Base-by-base conservation (phyloP, 371 early-diverging fungal species). In the Lichtheimia corymbifera region DNA sequence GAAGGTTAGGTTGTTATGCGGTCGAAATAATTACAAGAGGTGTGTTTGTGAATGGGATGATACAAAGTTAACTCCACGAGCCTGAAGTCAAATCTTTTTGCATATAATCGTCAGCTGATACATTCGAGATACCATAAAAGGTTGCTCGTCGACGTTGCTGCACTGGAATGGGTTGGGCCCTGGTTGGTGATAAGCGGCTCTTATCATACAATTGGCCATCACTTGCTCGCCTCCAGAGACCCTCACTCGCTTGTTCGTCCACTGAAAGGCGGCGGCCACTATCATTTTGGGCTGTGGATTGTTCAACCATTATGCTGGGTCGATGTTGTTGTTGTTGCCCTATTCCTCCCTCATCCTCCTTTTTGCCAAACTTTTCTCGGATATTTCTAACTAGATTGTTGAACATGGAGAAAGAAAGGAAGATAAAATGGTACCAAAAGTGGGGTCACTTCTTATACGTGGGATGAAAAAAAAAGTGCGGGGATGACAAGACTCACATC, bases 41-140 rank as follows among this genome's bases (percentile, higher is more conserved):
- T 47, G 47, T 47, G 47, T 47, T n/a, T 1, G 22, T 47, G 47
- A 18, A 15, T 47, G 47, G 35, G 11, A 15, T 47, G 47, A 5
- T 47, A 47, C 47, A 47, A 47, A 47, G 17, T 72, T 52, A 72
- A 17, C 42, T 63, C 61, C 63, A 64, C 15, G 71, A 68, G 45
- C 53, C 55, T 22, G 71, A 68, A 13, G 73, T 64, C 6, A 76
- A 56, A 40, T 76, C 76, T 40, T 68, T 67, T 59, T 72, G 73
- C 2, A 76, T 67, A 47, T 68, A 76, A 53, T 76, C 76, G 47
- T 76, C 76, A 41, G 71, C 60, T 17, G 61, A 63, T 18, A 73
- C 70, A 12, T 53, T 47, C 5, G 71, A 70, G 51, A 75, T 45
- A 27, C 72, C 72, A 54, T 67, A 70, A 28, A 51, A 7, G 17